These are phyloP conservation scores for Dactylellina drechsleri DNA, from an alignment of 2,329 filamentous ascomycete species.

Conservation along the genomic window DNA sequence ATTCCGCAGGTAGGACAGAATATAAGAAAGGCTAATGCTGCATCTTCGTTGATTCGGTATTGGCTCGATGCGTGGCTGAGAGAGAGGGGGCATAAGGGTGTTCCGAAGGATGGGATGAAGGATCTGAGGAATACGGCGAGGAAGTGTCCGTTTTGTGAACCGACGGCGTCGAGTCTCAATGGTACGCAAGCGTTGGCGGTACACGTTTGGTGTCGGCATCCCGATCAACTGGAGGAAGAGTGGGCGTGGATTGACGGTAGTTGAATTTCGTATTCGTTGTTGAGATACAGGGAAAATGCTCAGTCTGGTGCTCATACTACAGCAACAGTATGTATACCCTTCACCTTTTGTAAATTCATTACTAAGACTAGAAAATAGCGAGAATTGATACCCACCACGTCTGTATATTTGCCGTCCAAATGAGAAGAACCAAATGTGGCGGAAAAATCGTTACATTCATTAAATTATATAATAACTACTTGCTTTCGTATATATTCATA, in stretches of 20 bases:
- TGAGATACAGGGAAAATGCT: background rate
- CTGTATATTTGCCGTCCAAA: no score
- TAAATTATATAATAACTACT: no score
- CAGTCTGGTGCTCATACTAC: background rate
- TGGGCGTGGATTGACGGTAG: conserved; percentile 26
- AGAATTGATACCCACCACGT: no score
- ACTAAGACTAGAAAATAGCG: no score
- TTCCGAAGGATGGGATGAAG: conserved; percentile 5
- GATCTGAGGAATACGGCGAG: conserved; percentile 32
- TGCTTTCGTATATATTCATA: no score
- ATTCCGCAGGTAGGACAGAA: conserved; percentile 24
- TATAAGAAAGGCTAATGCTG: background rate
- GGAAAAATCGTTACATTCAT: no score
- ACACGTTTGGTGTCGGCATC: conserved; percentile 39
- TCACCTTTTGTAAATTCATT: no score
- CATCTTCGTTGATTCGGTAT: conserved; percentile 23
- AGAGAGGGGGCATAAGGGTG: conserved; percentile 20
- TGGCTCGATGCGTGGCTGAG: conserved; percentile 45
- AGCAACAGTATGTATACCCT: no score
- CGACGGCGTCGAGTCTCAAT: background rate
- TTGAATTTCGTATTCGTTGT: background rate
- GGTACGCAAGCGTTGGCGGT: conserved; percentile 25
- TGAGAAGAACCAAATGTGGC: no score
- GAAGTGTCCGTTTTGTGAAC: conserved; percentile 30
- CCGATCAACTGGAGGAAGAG: conserved; percentile 23